Evolutionary conservation across 2,329 filamentous ascomycete genomes (phyloP).

Genomic region (Boeremia lycopersici): DNA sequence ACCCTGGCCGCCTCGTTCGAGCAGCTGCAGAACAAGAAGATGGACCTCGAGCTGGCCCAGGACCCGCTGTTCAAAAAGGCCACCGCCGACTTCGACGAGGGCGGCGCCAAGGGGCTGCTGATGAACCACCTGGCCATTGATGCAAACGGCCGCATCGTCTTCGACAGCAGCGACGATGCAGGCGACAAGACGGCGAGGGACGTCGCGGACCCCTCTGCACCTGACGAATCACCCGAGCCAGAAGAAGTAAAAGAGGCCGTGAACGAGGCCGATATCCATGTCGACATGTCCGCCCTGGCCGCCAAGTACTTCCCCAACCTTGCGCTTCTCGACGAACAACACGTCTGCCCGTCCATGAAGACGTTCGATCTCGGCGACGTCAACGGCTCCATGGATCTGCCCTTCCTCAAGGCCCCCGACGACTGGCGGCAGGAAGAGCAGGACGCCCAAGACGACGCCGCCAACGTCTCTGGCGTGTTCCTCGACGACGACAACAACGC

Average conservation of each 20-base stretch:
- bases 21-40: constrained; percentile 91
- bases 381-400: constrained; percentile 83
- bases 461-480: constrained; percentile 78
- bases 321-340: constrained; percentile 76
- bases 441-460: constrained; percentile 55
- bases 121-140: constrained; percentile 98
- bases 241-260: constrained; percentile 38
- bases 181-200: constrained; percentile 58
- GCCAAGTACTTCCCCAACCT: constrained; percentile 87
- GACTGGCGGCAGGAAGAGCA: constrained; percentile 79
- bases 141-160: constrained; percentile 88
- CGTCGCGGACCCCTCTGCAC: constrained; percentile 53
- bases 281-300: constrained; percentile 77
- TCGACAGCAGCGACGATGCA: constrained; percentile 93
- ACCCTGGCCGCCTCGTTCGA: constrained; percentile 89
- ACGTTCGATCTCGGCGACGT: constrained; percentile 89
- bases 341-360: constrained; percentile 94
- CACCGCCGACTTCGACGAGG: constrained; percentile 97
- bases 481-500: constrained; percentile 89
- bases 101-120: constrained; percentile 91
- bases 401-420: constrained; percentile 87
- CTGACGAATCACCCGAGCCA: constrained; percentile 44
- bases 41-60: constrained; percentile 94
- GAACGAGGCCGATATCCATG: constrained; percentile 66
- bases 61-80: constrained; percentile 99